Base-by-base conservation (phyloP, 2,329 filamentous ascomycete genomes). In the Fusarium torulosum region DNA sequence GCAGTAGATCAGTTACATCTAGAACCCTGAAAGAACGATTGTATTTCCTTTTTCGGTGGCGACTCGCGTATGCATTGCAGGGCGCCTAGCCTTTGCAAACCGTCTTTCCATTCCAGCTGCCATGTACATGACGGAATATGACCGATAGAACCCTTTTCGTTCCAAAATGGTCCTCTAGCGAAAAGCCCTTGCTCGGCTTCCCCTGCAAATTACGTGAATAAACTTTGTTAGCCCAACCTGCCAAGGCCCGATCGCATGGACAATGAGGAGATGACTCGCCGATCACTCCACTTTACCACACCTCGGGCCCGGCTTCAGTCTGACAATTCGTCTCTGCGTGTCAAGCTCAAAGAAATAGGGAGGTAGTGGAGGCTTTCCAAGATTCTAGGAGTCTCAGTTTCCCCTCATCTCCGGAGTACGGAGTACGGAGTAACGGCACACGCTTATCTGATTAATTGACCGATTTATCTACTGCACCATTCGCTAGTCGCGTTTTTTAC, bases 241-340 rank as follows among this genome's bases (percentile, higher is more conserved):
- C 59, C 51, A 63, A 63, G 59, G 14, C 20, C 31, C 51, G 59
- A 63, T 63, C 59, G 59, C 49, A 47, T 62, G 59, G 42, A 19
- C 20, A n/a, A 33, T 57, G 58, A 51, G 56, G 51, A 29, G 47
- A 42, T 63, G 59, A 63, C 59, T 63, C 58, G 33, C 21, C 25
- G 43, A 44, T 62, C 42, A 55, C 59, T 62, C 59, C 59, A 60
- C 37, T 20, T 23, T 13, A 4, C 38, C 8, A 35, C 19, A 33
- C 51, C 15, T 23, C 19, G 11, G 29, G 41, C n/a, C 42, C 43
- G 23, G 25, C 35, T 37, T 10, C 9, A 35, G 35, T 19, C 17
- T 37, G 7, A 17, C 17, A 37, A n/a, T 37, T 37, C 15, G 35
- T 37, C 35, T 37, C 35, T 7, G 31, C 31, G 13, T 15, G 7